Evolutionary conservation across 1,284 basidiomycete species (phyloP), one percentile per base, ranked within the genome.

Genomic region (Meripilus lineatus): DNA sequence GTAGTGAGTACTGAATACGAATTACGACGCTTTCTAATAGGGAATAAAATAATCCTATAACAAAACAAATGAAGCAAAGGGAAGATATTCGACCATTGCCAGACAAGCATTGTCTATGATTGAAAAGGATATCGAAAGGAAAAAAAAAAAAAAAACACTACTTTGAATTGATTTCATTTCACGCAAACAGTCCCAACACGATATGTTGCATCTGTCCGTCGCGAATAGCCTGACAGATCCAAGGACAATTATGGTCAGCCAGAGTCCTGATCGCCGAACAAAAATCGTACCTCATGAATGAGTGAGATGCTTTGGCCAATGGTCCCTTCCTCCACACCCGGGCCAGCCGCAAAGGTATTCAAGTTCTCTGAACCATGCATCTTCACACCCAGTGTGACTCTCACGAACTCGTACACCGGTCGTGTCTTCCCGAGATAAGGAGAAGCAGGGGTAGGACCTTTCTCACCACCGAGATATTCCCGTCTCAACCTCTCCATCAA

Each of bases 361-460:
- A 74, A 62, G 58, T 90, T 90, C 56, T 86, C 84, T 15, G 66
- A 59, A 4, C 88, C 87, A 51, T 88, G 81, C 80, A 89, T 90
- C 49, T 67, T 69, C 28, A 91, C 69, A 3, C 81, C 81, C 18
- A 91, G 68, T 17, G 68, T 73, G 33, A 75, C 55, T 21, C 88
- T 73, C 15, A 91, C 72, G 55, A 77, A 91, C 58, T 82, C 77
- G 60, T 91, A 91, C 45, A 90, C 57, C 3, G 71, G 62, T 35
- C 74, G 72, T 3, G 86, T 87, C 50, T 75, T 75, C 32, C 77
- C 79, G 41, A 91, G 70, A 57, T 75, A 77, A 14, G 60, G 50
- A 41, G 74, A 74, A 3, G 89, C 84, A 2, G 85, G 82, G 3
- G 81, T 66, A 14, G 66, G 54, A 13, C 77, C 77, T 34, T 71